Percentiles rank a stretch among this genome's conserved stretches.
phyloP scores from a whole-genome alignment of 1,139 yeast genomes.

The Magnusiomyces sp. region DNA sequence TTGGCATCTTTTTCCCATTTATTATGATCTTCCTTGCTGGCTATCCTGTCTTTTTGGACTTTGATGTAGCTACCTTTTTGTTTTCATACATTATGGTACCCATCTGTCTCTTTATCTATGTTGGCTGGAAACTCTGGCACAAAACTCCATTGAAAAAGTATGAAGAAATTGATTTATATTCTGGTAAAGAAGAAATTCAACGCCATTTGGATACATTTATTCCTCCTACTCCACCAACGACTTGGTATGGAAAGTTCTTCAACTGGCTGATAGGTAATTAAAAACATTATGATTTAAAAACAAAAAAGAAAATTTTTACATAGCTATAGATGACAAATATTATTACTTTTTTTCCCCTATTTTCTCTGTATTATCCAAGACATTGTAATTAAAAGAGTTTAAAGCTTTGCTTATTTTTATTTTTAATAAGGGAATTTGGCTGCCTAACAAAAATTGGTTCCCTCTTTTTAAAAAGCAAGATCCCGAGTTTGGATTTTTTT shows the following conservation, averaged over 20 bases:
- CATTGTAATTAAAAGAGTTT: no score
- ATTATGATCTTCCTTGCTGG: constrained; percentile 60
- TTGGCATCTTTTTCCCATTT: constrained; percentile 40
- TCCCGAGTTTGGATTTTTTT: no score
- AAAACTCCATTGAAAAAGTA: constrained; percentile 45
- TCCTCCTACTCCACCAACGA: constrained; percentile 14
- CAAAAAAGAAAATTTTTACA: no score
- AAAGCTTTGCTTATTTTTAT: no score
- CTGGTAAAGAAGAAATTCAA: constrained; percentile 52
- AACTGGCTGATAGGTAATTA: no score
- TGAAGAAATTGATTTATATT: constrained; percentile 44
- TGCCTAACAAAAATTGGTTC: no score
- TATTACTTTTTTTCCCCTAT: no score
- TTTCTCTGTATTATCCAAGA: no score
- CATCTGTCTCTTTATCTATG: constrained; percentile 47
- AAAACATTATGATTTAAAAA: no score
- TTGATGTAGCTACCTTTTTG: constrained; percentile 56
- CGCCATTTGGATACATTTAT: constrained; percentile 23
- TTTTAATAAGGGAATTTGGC: no score
- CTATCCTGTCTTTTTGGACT: constrained; percentile 58
- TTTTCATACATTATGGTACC: constrained; percentile 64
- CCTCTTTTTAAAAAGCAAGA: no score
- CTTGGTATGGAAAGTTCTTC: constrained; percentile 14
- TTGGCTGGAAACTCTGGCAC: constrained; percentile 49
- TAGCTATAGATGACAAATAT: no score